Percentiles rank a stretch among this genome's conserved stretches.
Conservation (phyloP, 1,284 basidiomycete genomes). For the Sutorius eximius region DNA sequence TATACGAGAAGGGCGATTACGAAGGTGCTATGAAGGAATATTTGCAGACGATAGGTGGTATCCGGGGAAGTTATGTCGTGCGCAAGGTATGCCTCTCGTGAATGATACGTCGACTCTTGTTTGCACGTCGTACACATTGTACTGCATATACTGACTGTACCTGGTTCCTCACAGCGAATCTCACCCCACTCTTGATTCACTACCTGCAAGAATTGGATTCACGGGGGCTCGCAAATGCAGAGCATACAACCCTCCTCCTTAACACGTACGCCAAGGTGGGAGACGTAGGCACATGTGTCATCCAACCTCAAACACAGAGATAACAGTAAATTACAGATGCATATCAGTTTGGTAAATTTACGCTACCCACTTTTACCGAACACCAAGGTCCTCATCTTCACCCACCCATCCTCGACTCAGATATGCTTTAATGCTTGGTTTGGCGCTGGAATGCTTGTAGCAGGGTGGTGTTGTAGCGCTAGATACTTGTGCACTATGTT, state of each 20-base stretch:
- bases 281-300: too few species aligned
- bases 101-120: background rate
- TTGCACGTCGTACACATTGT: background rate
- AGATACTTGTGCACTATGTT: too few species aligned
- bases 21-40: constrained; percentile 94
- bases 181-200: constrained; percentile 91
- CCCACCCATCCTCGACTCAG: too few species aligned
- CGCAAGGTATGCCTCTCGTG: constrained; percentile 67
- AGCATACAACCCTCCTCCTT: constrained; percentile 93
- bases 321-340: too few species aligned
- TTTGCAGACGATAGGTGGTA: constrained; percentile 83
- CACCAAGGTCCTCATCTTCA: too few species aligned
- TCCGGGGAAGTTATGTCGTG: constrained; percentile 95
- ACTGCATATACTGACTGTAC: constrained; percentile 6
- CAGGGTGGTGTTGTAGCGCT: background rate
- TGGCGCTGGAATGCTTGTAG: too few species aligned
- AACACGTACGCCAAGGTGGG: constrained; percentile 98
- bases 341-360: too few species aligned
- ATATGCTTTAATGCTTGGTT: too few species aligned
- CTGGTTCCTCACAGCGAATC: constrained; percentile 94
- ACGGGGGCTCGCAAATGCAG: constrained; percentile 87
- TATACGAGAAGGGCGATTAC: constrained; percentile 90
- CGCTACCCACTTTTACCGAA: too few species aligned
- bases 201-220: constrained; percentile 96
- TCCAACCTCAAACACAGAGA: too few species aligned